Base-by-base conservation (phyloP, 768 basidiomycete species). In the Suillus ampliporus region DNA sequence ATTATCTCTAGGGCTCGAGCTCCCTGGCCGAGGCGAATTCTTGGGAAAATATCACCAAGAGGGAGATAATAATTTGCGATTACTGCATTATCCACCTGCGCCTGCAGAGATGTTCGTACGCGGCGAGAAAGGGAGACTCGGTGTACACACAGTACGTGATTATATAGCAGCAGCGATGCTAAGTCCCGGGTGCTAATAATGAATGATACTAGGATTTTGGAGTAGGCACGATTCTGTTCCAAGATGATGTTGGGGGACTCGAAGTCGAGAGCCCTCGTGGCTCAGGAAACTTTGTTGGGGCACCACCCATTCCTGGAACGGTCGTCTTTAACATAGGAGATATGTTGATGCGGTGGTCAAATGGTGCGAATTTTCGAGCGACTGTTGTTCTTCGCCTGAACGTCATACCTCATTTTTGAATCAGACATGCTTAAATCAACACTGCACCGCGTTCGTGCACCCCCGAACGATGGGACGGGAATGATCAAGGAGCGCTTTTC, bases 171-270 rank as follows among this genome's bases (percentile, higher is more conserved):
- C 4, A 15, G 35, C 44, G 8, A 6, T 37, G 14, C 7, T 28
- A 31, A 26, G n/a, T 62, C 19, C 17, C 2, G 23, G 23, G 26
- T 21, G 15, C 23, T 15, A 8, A 26, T 14, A 38, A 37, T 14
- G 19, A 15, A 26, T 65, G 69, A 48, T n/a, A n/a, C n/a, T 65
- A 71, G 43, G 88, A 90, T 70, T 89, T 83, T 63, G 81, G 83
- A 4, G 83, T 79, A 0, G 76, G 87, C n/a, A 90, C 88, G 58
- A 72, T 88, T 8, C 72, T 90, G 4, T 77, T 88, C 56, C 87
- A 89, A 72, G 87, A 89, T 66, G 77, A 81, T 5, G 78, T 82
- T 3, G 86, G 87, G 7, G 89, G 89, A 0, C 76, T 89, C 5
- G 86, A 90, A 67, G 82, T 89, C 5, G 85, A 88, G 68, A 81